Conservation (phyloP, 768 basidiomycete genomes). For the Suillus americanus region DNA sequence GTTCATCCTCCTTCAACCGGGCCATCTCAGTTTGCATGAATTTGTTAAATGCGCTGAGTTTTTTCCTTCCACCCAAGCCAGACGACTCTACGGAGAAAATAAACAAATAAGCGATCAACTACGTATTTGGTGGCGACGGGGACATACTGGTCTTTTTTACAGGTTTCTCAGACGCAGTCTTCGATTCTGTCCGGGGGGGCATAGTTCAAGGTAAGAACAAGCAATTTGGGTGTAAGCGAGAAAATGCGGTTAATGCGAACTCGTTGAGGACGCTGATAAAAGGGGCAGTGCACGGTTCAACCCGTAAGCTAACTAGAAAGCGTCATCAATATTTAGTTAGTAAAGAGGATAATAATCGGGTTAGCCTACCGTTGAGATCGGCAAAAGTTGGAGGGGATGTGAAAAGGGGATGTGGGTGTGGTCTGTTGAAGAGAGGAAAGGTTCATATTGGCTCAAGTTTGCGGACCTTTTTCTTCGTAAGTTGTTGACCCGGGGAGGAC, state of each 20-base stretch:
- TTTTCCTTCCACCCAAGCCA: conserved; percentile 51
- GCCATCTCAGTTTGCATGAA: conserved; percentile 81
- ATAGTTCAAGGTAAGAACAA: conserved; percentile 29
- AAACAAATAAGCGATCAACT: conserved; percentile 17
- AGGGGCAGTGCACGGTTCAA: conserved; percentile 24
- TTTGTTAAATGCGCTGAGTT: conserved; percentile 74
- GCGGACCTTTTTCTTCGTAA: conserved; percentile 50
- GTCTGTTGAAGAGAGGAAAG: conserved; percentile 42
- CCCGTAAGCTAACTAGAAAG: conserved; percentile 7
- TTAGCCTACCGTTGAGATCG: conserved; percentile 15
- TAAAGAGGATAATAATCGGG: neutral
- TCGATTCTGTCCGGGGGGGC: conserved; percentile 44
- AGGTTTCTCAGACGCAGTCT: conserved; percentile 44
- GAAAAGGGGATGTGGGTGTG: conserved; percentile 30
- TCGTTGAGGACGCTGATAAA: conserved; percentile 29
- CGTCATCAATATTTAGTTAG: conserved; percentile 5
- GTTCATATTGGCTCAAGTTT: conserved; percentile 50
- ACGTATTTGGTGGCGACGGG: conserved; percentile 13
- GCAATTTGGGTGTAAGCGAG: conserved; percentile 4
- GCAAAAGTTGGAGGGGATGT: conserved; percentile 11
- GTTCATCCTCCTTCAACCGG: conserved; percentile 73
- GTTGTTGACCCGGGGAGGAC: conserved; percentile 25
- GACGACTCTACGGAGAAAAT: conserved; percentile 48
- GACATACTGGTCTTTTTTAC: conserved; percentile 55
- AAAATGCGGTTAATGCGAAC: conserved; percentile 15